Evolutionary conservation across 306 rosid species (phyloP), one percentile per base, ranked within the genome.

Genomic region (Quercus robur): DNA sequence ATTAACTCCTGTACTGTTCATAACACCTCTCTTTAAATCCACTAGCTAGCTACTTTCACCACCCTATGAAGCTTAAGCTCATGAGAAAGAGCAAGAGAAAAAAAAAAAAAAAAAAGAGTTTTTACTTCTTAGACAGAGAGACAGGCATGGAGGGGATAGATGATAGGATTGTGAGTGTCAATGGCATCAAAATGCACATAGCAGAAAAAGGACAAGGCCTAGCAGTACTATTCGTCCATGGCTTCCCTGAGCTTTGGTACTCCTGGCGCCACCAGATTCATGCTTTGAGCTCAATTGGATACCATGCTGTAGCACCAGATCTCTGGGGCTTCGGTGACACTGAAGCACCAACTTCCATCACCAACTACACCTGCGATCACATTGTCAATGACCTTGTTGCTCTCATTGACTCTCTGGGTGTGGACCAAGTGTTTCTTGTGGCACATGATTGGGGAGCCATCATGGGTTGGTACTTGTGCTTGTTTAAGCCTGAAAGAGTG

Each of bases 221-320:
- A 0, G 73, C 71, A 28, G 88, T 85, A 1, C 18, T 85, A 26
- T 81, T 85, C 62, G 83, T 85, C 13, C 88, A 81, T 15, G 88
- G 88, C 28, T 85, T 75, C 83, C 88, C 83, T 1, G 81, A 85
- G 17, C 76, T 85, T 13, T 85, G 85, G 88, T 78, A 85, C 73
- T 77, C 89, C 0, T 81, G 83, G 83, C 85, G 81, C 15, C 78
- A 77, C 83, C 83, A 81, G 83, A 85, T 85, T 71, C 41, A 10
- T 5, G n/a, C 38, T 62, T 80, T 85, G 0, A 59, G 77, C 30
- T 20, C 71, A 33, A 1, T 33, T 33, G 35, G 35, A 33, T 33
- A 33, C 35, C 35, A 33, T 33, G 6, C 35, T 33, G 6, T 33
- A 33, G 35, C 35, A 33, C 35, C 35, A 33, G 6, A 33, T 33